Evolutionary conservation across 1,284 basidiomycete species (phyloP), one percentile per base, ranked within the genome.

Genomic region (Ustilago shanxiensis): DNA sequence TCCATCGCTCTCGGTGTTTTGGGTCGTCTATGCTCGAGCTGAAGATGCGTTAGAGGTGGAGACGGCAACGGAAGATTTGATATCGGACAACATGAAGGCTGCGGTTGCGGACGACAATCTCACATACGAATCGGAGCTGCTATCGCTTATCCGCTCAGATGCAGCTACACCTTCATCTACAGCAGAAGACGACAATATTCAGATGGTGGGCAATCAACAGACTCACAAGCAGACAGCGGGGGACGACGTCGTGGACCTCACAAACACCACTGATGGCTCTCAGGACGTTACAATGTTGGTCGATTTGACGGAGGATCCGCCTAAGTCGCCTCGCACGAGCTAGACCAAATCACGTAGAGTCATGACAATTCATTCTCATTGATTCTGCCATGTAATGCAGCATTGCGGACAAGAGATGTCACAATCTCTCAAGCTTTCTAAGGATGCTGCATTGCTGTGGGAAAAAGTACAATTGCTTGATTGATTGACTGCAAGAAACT

Each of bases 91-190:
- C 26, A 44, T 63, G 33, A 62, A 60, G 45, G 60, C 56, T 2
- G 75, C 59, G 14, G 54, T 78, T n/a, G 58, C 51, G 13, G 71
- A 78, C 22, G 75, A 78, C 61, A 78, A 78, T 41, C 35, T 78
- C 54, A 78, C 71, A 24, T 60, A 74, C 44, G 68, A 78, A 53
- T 74, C 71, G 2, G 75, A 78, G 60, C 49, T 74, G 67, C 58
- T 78, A 3, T 78, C 71, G 26, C 44, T 78, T 57, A 72, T 72
- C 41, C 33, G 57, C 14, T 77, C 75, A 14, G 69, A 72, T 64
- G 72, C 67, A 9, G 66, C 67, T 9, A 70, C 63, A n/a, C 67
- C 66, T 9, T 53, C 57, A 8, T 60, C 60, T 7, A 57, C 57
- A 9, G 47, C 47, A 29, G 50, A 22, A 0, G 57, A 52, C 20